Percentiles rank a stretch among this genome's conserved stretches.
Evolutionary conservation across 208 protist genomes (phyloP).

Genomic region (Leishmania aethiopica): DNA sequence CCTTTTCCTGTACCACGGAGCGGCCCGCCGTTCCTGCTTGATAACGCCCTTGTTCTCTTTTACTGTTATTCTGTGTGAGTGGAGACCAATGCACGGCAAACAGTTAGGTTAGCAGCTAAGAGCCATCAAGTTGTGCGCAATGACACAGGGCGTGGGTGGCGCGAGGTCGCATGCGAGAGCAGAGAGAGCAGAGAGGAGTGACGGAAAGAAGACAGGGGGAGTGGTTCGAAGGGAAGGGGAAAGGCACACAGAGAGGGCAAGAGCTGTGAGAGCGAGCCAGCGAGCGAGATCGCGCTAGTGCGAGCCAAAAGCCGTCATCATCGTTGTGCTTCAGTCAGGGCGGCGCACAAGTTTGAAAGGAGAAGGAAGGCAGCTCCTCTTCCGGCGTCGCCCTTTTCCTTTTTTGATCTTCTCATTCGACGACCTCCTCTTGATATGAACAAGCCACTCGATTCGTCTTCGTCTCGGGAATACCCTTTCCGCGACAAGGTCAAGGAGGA

Average conservation of each 20-base stretch:
- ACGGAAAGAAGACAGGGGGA: constrained; percentile 4
- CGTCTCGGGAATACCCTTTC: not conserved
- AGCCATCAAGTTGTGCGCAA: not conserved
- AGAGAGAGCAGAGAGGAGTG: not conserved
- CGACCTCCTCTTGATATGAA: not conserved
- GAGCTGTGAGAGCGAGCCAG: not conserved
- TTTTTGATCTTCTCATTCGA: not conserved
- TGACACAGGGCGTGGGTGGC: not conserved
- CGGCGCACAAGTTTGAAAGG: not conserved
- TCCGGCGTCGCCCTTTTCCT: not conserved
- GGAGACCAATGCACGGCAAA: not conserved
- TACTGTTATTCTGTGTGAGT: constrained; percentile 4
- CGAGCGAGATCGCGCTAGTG: not conserved
- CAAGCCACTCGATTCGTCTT: not conserved
- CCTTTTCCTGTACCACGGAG: not conserved
- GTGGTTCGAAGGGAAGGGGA: not conserved
- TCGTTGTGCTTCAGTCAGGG: not conserved
- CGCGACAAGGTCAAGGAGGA: not conserved
- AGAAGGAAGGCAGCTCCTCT: not conserved
- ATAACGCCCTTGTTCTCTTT: not conserved
- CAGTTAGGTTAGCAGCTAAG: not conserved
- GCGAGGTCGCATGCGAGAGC: not conserved
- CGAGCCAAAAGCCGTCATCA: not conserved
- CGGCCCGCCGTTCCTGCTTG: not conserved
- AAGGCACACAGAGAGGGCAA: not conserved